Base-by-base conservation (phyloP, 2,329 filamentous ascomycete genomes). In the Colletotrichum filicis region DNA sequence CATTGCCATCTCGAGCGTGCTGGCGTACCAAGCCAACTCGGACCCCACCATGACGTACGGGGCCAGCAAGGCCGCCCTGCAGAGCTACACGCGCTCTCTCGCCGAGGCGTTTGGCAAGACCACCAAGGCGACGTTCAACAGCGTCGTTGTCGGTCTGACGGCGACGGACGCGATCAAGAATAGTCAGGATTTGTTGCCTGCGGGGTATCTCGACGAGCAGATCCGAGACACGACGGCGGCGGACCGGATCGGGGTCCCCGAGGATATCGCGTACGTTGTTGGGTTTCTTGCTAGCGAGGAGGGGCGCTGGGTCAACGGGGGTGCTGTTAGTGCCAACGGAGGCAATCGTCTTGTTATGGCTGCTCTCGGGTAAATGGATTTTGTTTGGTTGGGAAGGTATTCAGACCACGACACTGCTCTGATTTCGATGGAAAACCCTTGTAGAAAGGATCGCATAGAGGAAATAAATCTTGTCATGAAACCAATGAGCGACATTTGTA, bases 1-100 rank as follows among this genome's bases (percentile, higher is more conserved):
- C 1, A 76, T 83, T n/a, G 77, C 79, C 35, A 76, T 83, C 5
- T 82, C 81, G 0, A 79, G 80, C 0, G 83, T 0, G 68, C 68
- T 32, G 35, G 26, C 11, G 59, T 57, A 42, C 28, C 12, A 30
- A 37, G 37, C 37, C 2, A 70, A 70, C 11, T 30, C 59, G 28
- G 67, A 70, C 16, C 67, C 61, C 3, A 53, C 59, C 30, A 70
- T 70, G 37, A 70, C 67, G 3, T 83, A 84, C 24, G 79, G 75
- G 0, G 76, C 80, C 3, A 81, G 79, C 1, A 83, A 83, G 63
- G 82, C 80, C 5, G 81, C 82, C 0, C 67, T 77, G 14, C 80
- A 82, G 63, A 77, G 77, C 8, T 62, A 79, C 4, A 75, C 69
- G 2, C 76, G 80, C 2, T 77, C 77, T 0, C 80, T 79, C 77